These are phyloP conservation scores for Boletus sp. DNA, from an alignment of 1,284 basidiomycete genomes.

Conservation along the genomic window DNA sequence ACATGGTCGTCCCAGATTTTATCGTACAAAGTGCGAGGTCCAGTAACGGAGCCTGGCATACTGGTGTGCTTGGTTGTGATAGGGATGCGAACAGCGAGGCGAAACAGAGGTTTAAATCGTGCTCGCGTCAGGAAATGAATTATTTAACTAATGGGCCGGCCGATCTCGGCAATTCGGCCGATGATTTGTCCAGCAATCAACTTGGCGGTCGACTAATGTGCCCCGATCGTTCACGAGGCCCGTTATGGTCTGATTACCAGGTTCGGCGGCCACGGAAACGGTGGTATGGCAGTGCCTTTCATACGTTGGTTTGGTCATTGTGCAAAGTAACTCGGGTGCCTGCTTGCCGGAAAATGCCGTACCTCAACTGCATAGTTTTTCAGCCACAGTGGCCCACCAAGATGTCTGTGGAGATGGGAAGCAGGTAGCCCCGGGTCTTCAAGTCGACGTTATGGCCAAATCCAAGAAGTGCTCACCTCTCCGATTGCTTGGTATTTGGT, in stretches of 20 bases:
- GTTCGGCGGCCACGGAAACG: no score
- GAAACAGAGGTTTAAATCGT: background rate
- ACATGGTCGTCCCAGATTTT: slow-evolving; percentile 97
- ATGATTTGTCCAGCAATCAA: background rate
- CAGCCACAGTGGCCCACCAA: slow-evolving; percentile 35
- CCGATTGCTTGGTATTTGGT: background rate
- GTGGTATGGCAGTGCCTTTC: no score
- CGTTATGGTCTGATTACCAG: no score
- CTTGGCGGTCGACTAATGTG: no score
- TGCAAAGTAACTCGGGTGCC: no score
- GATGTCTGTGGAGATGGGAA: background rate
- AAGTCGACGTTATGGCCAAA: slow-evolving; percentile 66
- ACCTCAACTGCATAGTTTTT: slow-evolving; percentile 38
- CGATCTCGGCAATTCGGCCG: slow-evolving; percentile 25
- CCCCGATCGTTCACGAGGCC: no score
- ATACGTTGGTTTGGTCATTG: no score
- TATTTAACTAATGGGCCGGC: slow-evolving; percentile 11
- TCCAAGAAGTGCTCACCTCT: slow-evolving; percentile 64
- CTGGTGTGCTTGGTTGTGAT: slow-evolving; percentile 21
- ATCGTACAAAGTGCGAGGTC: slow-evolving; percentile 86
- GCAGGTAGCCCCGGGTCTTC: slow-evolving; percentile 23
- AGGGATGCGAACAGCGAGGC: background rate
- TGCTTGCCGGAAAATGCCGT: slow-evolving; percentile 27
- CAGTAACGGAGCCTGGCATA: slow-evolving; percentile 52
- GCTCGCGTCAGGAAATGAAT: background rate